These are phyloP conservation scores for Fusarium aywerte DNA, from an alignment of 2,329 filamentous ascomycete genomes.

Conservation along the genomic window DNA sequence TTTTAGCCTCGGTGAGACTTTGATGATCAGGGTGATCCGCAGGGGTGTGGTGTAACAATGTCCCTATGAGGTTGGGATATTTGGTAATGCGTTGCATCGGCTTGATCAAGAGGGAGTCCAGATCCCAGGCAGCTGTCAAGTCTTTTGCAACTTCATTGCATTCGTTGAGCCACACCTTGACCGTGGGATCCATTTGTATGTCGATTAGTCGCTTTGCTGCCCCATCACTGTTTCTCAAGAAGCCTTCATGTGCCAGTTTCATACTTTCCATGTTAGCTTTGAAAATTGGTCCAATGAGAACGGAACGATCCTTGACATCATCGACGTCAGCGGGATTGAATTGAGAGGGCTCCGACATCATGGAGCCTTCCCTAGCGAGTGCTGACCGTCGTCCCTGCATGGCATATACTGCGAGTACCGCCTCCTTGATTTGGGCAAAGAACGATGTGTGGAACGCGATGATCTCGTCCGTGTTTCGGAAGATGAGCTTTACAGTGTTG, in stretches of 20 bases:
- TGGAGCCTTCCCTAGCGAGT: slow-evolving; percentile 56
- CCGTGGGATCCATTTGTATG: slow-evolving; percentile 71
- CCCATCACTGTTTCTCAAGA: slow-evolving; percentile 70
- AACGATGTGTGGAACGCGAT: slow-evolving; percentile 87
- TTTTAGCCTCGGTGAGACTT: slow-evolving; percentile 66
- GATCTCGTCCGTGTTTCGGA: slow-evolving; percentile 92
- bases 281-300: slow-evolving; percentile 65
- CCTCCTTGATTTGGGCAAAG: slow-evolving; percentile 81
- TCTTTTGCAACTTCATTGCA: slow-evolving; percentile 94
- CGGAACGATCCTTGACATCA: slow-evolving; percentile 64
- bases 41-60: slow-evolving; percentile 82
- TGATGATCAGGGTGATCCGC: slow-evolving; percentile 84
- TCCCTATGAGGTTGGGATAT: slow-evolving; percentile 86
- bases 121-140: slow-evolving; percentile 91
- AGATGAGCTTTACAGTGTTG: slow-evolving; percentile 89
- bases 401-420: slow-evolving; percentile 81
- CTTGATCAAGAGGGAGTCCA: slow-evolving; percentile 97
- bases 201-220: slow-evolving; percentile 70
- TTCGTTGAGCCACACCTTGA: slow-evolving; percentile 88
- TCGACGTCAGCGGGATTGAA: slow-evolving; percentile 56
- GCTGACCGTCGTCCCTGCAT: slow-evolving; percentile 63
- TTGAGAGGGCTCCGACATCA: slow-evolving; percentile 55
- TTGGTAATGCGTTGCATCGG: slow-evolving; percentile 95
- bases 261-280: slow-evolving; percentile 68
- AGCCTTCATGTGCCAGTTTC: slow-evolving; percentile 70